Percentiles rank a stretch among this genome's conserved stretches.
Evolutionary conservation across 306 rosid genomes (phyloP).

Genomic region (Malus sylvestris): DNA sequence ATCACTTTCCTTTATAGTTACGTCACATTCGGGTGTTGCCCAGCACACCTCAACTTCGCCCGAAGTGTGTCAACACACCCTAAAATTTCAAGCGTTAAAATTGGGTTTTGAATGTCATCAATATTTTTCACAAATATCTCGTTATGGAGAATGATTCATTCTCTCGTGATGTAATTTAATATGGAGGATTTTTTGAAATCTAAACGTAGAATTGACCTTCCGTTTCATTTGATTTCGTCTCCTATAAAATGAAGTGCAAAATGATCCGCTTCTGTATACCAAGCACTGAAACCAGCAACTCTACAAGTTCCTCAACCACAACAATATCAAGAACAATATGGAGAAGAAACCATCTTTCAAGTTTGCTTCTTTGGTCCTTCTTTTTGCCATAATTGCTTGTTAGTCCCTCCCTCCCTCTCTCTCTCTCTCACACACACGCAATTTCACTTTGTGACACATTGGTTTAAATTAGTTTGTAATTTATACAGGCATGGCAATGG

Average conservation of each 20-base stretch:
- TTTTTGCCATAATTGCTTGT: background rate
- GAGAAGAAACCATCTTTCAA: background rate
- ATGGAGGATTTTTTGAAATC: background rate
- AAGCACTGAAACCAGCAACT: background rate
- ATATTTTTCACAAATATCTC: background rate
- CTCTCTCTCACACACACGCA: background rate
- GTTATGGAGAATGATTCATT: conserved; percentile 1
- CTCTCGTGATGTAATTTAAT: conserved; percentile 9
- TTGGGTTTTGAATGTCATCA: background rate
- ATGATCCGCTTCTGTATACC: background rate
- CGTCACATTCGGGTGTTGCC: too few species aligned
- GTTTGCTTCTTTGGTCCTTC: conserved; percentile 2
- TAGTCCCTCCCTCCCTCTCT: background rate
- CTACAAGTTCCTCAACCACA: background rate
- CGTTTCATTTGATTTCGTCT: background rate
- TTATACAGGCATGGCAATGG: background rate
- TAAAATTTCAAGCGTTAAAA: background rate
- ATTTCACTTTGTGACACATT: background rate
- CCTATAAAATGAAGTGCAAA: background rate
- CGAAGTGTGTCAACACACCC: background rate
- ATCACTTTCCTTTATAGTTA: too few species aligned
- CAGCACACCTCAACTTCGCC: too few species aligned
- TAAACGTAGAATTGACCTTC: background rate
- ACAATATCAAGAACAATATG: background rate
- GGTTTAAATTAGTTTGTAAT: background rate